Conservation (phyloP, 1,139 yeast species). For the Blastobotrys serpentis region DNA sequence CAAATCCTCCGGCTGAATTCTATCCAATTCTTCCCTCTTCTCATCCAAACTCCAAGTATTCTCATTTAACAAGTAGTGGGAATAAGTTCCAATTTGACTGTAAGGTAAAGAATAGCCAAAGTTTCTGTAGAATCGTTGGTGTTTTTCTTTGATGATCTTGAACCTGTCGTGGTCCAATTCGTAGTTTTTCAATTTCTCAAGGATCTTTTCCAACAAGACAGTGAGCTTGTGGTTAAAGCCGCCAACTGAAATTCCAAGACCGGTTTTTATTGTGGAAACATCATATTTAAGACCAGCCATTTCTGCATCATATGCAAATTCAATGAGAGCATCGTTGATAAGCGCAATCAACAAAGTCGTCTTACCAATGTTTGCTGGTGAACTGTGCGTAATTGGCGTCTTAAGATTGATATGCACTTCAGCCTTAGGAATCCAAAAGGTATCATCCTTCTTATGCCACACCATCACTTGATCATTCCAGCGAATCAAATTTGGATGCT, state of each 20-base stretch:
- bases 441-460: conserved; percentile 92
- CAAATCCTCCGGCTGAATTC: conserved; percentile 52
- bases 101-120: conserved; percentile 70
- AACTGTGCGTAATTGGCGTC: conserved; percentile 57
- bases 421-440: conserved; percentile 86
- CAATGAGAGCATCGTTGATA: conserved; percentile 72
- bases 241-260: conserved; percentile 60
- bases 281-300: conserved; percentile 71
- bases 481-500: conserved; percentile 50
- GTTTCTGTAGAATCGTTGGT: conserved; percentile 62
- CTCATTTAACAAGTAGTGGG: conserved; percentile 65
- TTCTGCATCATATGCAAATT: conserved; percentile 77
- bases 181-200: conserved; percentile 54
- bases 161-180: conserved; percentile 57
- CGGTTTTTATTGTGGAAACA: conserved; percentile 64
- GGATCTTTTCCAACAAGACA: conserved; percentile 58
- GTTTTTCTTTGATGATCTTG: conserved; percentile 61
- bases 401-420: conserved; percentile 63
- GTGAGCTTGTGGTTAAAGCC: conserved; percentile 86
- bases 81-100: conserved; percentile 64
- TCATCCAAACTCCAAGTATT: conserved; percentile 64
- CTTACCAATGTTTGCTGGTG: conserved; percentile 56
- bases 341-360: conserved; percentile 65
- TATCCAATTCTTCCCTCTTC: conserved; percentile 53
- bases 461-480: conserved; percentile 47